Evolutionary conservation across 1,284 basidiomycete species (phyloP).

Genomic region (Cutaneotrichosporon arboriforme): DNA sequence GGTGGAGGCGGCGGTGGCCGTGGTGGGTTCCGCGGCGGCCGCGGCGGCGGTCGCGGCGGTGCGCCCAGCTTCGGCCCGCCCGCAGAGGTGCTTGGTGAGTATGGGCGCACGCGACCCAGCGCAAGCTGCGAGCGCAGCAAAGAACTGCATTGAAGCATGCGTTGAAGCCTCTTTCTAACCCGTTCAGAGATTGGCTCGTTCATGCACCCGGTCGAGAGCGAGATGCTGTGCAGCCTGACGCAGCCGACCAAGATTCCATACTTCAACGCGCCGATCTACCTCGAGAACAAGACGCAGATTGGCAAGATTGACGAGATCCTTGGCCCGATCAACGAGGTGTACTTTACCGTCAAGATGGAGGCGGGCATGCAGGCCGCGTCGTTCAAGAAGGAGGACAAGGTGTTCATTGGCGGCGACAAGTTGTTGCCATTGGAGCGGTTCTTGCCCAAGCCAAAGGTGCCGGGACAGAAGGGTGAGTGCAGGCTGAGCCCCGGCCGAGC

Average conservation of each 20-base stretch:
- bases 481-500: neutral
- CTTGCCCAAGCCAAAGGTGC: conserved; percentile 73
- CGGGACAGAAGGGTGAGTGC: conserved; percentile 58
- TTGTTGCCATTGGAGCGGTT: conserved; percentile 94
- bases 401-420: conserved; percentile 90
- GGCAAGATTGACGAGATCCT: conserved; percentile 88
- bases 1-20: conserved; percentile 38
- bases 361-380: conserved; percentile 91
- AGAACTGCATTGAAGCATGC: too few relatives aligned
- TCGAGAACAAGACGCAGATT: conserved; percentile 93
- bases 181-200: conserved; percentile 78
- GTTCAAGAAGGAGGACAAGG: conserved; percentile 97
- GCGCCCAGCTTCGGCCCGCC: conserved; percentile 73
- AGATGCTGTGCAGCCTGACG: conserved; percentile 90
- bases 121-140: neutral
- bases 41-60: conserved; percentile 49
- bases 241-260: conserved; percentile 90
- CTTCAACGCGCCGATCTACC: conserved; percentile 99
- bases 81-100: conserved; percentile 70
- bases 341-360: conserved; percentile 96
- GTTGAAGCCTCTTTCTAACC: neutral
- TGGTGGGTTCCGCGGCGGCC: conserved; percentile 46
- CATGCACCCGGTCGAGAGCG: conserved; percentile 91
- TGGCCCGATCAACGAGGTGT: conserved; percentile 92
- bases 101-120: too few relatives aligned